phyloP scores from a whole-genome alignment of 2,329 filamentous ascomycete species.

The Camillea tinctor region DNA sequence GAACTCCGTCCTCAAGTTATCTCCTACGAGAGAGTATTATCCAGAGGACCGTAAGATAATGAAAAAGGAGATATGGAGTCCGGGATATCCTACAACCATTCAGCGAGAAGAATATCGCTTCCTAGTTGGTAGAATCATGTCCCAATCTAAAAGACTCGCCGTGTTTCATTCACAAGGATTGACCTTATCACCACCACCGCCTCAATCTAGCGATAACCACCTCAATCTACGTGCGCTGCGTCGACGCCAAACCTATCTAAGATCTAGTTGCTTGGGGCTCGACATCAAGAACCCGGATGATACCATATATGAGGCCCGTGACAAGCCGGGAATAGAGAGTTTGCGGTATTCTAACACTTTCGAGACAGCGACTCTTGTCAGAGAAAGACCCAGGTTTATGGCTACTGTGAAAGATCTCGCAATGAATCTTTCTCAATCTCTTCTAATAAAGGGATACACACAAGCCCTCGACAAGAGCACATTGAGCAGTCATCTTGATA shows the following conservation, averaged over 20 bases:
- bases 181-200: background rate
- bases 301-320: slow-evolving; percentile 17
- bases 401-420: slow-evolving; percentile 20
- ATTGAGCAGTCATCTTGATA: slow-evolving; percentile 22
- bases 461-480: slow-evolving; percentile 19
- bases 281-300: slow-evolving; percentile 7
- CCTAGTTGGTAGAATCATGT: slow-evolving; percentile 29
- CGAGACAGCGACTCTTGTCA: slow-evolving; percentile 14
- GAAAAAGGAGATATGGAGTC: slow-evolving; percentile 37
- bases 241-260: slow-evolving; percentile 31
- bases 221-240: slow-evolving; percentile 19
- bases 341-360: slow-evolving; percentile 18
- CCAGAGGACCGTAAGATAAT: slow-evolving; percentile 33
- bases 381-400: slow-evolving; percentile 14
- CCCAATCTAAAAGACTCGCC: slow-evolving; percentile 30
- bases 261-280: slow-evolving; percentile 6
- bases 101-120: slow-evolving; percentile 39
- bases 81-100: slow-evolving; percentile 29
- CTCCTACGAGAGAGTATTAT: slow-evolving; percentile 36
- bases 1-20: slow-evolving; percentile 27
- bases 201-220: slow-evolving; percentile 12
- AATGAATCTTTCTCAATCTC: slow-evolving; percentile 17
- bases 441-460: slow-evolving; percentile 21
- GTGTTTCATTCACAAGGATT: slow-evolving; percentile 13
- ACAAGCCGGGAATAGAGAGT: slow-evolving; percentile 11